phyloP scores from a whole-genome alignment of 164 flowering plant species.

The Sedum album region DNA sequence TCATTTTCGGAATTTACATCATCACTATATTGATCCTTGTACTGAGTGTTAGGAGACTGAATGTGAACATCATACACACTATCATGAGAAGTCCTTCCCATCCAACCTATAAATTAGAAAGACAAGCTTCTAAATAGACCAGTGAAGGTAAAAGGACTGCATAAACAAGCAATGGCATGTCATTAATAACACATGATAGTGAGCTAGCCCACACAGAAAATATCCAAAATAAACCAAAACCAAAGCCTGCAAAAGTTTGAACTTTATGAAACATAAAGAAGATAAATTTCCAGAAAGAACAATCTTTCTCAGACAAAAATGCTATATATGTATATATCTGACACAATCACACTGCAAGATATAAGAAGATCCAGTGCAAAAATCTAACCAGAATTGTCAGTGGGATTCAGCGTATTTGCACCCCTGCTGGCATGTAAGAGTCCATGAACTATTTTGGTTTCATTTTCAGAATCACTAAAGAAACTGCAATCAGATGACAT shows the following conservation, averaged over 20 bases:
- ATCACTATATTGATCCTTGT: conserved; percentile 17
- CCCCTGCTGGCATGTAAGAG: conserved; percentile 13
- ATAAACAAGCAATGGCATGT: not conserved
- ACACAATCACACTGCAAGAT: not conserved
- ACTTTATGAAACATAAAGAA: not conserved
- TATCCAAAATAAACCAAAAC: not conserved
- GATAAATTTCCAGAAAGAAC: not conserved
- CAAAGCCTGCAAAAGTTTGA: not conserved
- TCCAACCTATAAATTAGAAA: conserved; percentile 25
- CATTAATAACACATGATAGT: conserved; percentile 10
- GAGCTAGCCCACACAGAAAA: no score
- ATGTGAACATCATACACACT: conserved; percentile 36
- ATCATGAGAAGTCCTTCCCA: conserved; percentile 21
- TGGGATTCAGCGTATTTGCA: conserved; percentile 18
- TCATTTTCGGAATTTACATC: conserved; percentile 23
- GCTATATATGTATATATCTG: not conserved
- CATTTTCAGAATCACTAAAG: conserved; percentile 47
- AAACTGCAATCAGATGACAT: conserved; percentile 70
- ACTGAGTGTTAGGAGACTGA: not conserved
- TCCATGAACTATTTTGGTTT: conserved; percentile 25
- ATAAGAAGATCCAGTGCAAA: not conserved
- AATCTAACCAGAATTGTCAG: conserved; percentile 35
- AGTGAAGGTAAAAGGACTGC: not conserved
- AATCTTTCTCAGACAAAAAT: not conserved
- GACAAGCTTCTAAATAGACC: not conserved